phyloP scores from a whole-genome alignment of 192 early-diverging fungal genomes.

The Coemansia nantahalensis region DNA sequence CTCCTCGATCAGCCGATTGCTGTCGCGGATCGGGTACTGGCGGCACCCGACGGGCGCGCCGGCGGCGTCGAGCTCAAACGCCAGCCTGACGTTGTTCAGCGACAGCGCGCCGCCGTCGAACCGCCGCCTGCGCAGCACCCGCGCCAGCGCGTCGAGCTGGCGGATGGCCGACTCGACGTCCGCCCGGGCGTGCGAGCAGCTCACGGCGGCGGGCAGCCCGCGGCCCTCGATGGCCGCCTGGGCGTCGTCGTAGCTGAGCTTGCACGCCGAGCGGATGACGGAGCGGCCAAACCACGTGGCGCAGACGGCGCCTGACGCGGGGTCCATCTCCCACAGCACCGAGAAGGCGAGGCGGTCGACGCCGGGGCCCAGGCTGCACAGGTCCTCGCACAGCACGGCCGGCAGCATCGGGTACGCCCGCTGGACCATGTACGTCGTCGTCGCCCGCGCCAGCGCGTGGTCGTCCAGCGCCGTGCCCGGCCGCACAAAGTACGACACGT shows the following conservation, averaged over 20 bases:
- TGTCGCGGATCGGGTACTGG: constrained; percentile 59
- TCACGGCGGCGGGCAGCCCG: constrained; percentile 1
- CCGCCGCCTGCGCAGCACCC: constrained; percentile 56
- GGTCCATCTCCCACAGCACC: constrained; percentile 57
- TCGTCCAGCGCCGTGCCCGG: constrained; percentile 76
- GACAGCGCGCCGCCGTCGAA: constrained; percentile 86
- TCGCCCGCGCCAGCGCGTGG: constrained; percentile 82
- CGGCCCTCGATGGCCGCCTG: constrained; percentile 71
- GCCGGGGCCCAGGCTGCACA: constrained; percentile 83
- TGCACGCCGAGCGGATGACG: constrained; percentile 86
- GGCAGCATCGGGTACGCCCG: constrained; percentile 95
- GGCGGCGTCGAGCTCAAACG: constrained; percentile 87
- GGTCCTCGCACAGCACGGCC: constrained; percentile 70
- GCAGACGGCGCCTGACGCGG: constrained; percentile 58
- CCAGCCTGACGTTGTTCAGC: constrained; percentile 86
- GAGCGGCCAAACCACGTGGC: constrained; percentile 86
- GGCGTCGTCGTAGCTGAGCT: constrained; percentile 94
- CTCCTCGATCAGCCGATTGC: constrained; percentile 95
- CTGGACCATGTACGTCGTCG: constrained; percentile 93
- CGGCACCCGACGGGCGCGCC: constrained; percentile 81
- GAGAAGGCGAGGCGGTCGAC: constrained; percentile 93
- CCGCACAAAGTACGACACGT: constrained; percentile 92
- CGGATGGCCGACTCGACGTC: constrained; percentile 56
- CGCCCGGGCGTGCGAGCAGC: constrained; percentile 8
- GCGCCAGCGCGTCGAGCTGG: constrained; percentile 56